Conservation (phyloP, 495 filamentous ascomycete genomes). For the Lasiosphaeria hispida region DNA sequence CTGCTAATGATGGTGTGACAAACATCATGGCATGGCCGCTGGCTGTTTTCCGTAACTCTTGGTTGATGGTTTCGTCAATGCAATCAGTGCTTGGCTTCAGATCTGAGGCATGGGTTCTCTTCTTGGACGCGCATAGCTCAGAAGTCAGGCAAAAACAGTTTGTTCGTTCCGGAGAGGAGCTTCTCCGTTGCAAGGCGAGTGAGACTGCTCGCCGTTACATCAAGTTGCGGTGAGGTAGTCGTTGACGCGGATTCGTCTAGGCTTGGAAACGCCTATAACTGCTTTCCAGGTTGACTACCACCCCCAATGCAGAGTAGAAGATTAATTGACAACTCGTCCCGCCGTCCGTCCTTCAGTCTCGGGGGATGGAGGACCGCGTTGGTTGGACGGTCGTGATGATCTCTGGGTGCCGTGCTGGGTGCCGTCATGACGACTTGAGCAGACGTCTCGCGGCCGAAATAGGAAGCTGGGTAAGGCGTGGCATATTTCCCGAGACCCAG, state of each 20-base stretch:
- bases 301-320: neutral
- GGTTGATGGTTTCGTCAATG: neutral
- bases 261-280: slow-evolving; percentile 34
- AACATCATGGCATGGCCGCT: slow-evolving; percentile 14
- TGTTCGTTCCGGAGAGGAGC: too few species aligned
- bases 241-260: neutral
- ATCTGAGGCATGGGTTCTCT: too few species aligned
- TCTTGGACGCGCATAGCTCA: too few species aligned
- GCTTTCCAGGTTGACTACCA: neutral
- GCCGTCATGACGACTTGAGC: slow-evolving; percentile 16
- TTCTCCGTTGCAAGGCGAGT: too few species aligned
- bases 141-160: too few species aligned
- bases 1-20: neutral
- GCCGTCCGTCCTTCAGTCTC: neutral
- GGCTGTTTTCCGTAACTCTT: slow-evolving; percentile 12
- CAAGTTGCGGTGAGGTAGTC: neutral
- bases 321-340: slow-evolving; percentile 3
- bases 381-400: slow-evolving; percentile 1
- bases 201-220: neutral
- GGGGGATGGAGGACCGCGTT: neutral
- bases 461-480: slow-evolving; percentile 33
- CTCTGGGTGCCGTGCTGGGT: slow-evolving; percentile 16
- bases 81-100: neutral
- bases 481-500: slow-evolving; percentile 29
- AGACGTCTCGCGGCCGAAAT: slow-evolving; percentile 18